These are phyloP conservation scores for Dryas octopetala DNA, from an alignment of 306 rosid species.

Conservation along the genomic window DNA sequence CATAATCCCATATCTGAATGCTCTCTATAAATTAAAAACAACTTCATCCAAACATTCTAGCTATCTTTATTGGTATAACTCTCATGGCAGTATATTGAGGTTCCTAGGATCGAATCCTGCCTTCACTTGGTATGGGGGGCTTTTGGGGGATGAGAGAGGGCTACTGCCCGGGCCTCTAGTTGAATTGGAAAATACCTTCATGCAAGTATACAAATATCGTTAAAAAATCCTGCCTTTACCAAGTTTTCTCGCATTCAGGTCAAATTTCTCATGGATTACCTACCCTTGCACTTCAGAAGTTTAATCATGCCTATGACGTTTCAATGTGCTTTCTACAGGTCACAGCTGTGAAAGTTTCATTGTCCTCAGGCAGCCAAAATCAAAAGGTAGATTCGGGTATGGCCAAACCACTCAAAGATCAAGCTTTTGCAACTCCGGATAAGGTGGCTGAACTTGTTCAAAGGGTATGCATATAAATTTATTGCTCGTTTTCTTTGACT, in stretches of 20 bases:
- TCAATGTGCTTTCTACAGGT: slow-evolving; percentile 53
- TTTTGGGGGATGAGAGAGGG: neutral
- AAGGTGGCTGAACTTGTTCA: slow-evolving; percentile 90
- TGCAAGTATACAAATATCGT: neutral
- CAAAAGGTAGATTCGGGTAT: slow-evolving; percentile 66
- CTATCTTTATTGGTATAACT: neutral
- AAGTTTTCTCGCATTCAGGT: neutral
- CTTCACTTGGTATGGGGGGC: neutral
- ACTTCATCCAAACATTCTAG: neutral
- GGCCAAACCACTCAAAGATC: slow-evolving; percentile 84
- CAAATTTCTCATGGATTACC: neutral
- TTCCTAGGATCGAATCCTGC: neutral
- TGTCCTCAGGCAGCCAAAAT: slow-evolving; percentile 70
- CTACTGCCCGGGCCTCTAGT: neutral
- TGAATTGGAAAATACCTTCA: neutral
- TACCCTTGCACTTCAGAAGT: slow-evolving; percentile 3
- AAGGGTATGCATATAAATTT: slow-evolving; percentile 51
- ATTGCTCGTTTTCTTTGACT: no score
- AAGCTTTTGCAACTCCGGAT: slow-evolving; percentile 95
- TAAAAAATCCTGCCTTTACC: neutral
- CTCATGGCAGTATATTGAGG: neutral
- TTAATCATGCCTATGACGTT: neutral
- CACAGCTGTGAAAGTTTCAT: slow-evolving; percentile 89
- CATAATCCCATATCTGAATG: neutral
- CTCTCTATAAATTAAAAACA: neutral